Evolutionary conservation across 2,329 filamentous ascomycete species (phyloP), one percentile per base, ranked within the genome.

Genomic region (Elsinoe arachidis): DNA sequence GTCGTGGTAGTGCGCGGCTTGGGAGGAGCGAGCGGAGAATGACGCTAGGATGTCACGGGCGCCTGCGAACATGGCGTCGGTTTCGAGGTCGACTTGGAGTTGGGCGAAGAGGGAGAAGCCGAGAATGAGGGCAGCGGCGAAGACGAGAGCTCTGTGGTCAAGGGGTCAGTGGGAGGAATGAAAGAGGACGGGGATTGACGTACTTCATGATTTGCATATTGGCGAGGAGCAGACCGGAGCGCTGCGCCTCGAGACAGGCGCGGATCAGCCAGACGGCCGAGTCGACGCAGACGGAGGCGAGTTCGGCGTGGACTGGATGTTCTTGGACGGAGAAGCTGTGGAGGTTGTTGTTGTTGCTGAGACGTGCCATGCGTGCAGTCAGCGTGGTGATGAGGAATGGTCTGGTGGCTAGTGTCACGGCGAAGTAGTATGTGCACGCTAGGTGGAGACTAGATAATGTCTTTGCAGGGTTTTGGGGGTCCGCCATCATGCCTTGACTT

Each of bases 161-260:
- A 52, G 46, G 38, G 15, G 33, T 39, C 12, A 34, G 2, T 6
- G 23, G 23, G 3, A 3, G 23, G 6, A 26, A 26, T 6, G 6
- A 6, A 26, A 26, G 23, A 30, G 26, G 26, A 30, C 7, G 26
- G 4, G 26, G 7, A 30, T 7, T 9, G 30, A 62, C 76, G 67
- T 67, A 81, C 80, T 83, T 83, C 56, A 83, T 68, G 4, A 83
- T 76, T 38, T 78, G 80, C 80, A 83, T 81, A 56, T 82, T 82
- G 7, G 73, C 74, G 11, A 79, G 68, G 0, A 82, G 64, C 0
- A 78, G 53, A 0, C 70, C 68, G 1, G 75, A 71, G 7, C 72
- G 72, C 10, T 75, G 67, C 1, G 78, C 74, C 56, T 81, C 75
- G 17, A 73, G 63, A 52, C 79, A 81, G 15, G 78, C 79, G 53